Conservation (phyloP, 2,329 filamentous ascomycete species). For the Claviceps sorghi region DNA sequence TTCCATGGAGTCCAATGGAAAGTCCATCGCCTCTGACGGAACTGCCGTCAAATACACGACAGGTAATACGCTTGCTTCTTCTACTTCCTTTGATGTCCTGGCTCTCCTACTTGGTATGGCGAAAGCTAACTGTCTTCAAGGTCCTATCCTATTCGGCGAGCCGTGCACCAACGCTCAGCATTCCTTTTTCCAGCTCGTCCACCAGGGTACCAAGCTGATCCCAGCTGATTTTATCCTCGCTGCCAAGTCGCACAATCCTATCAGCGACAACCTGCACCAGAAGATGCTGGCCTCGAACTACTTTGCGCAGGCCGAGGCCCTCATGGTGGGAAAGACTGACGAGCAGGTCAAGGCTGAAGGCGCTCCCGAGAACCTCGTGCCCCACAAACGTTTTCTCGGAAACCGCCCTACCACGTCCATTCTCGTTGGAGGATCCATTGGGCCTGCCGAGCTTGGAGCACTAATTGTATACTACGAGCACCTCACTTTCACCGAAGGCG, state of each 20-base stretch:
- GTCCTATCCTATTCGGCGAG: slow-evolving; percentile 91
- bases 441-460: slow-evolving; percentile 81
- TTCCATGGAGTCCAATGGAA: slow-evolving; percentile 99
- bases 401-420: slow-evolving; percentile 96
- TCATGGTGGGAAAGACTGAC: slow-evolving; percentile 81
- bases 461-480: slow-evolving; percentile 99
- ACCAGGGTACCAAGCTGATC: slow-evolving; percentile 98
- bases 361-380: slow-evolving; percentile 58
- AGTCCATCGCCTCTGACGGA: slow-evolving; percentile 81
- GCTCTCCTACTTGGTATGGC: background rate
- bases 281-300: slow-evolving; percentile 91
- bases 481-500: slow-evolving; percentile 92
- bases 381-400: slow-evolving; percentile 98
- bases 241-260: slow-evolving; percentile 90
- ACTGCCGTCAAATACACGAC: slow-evolving; percentile 95
- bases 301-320: slow-evolving; percentile 74
- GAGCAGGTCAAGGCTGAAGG: slow-evolving; percentile 67
- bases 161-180: slow-evolving; percentile 98
- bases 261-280: slow-evolving; percentile 85
- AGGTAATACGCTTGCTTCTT: slow-evolving; percentile 25
- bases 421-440: slow-evolving; percentile 78
- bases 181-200: slow-evolving; percentile 98
- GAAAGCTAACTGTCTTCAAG: slow-evolving; percentile 15
- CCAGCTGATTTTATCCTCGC: slow-evolving; percentile 96
- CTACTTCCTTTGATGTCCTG: background rate